Base-by-base conservation (phyloP, 441 rosid genomes). In the Gossypium lobatum region DNA sequence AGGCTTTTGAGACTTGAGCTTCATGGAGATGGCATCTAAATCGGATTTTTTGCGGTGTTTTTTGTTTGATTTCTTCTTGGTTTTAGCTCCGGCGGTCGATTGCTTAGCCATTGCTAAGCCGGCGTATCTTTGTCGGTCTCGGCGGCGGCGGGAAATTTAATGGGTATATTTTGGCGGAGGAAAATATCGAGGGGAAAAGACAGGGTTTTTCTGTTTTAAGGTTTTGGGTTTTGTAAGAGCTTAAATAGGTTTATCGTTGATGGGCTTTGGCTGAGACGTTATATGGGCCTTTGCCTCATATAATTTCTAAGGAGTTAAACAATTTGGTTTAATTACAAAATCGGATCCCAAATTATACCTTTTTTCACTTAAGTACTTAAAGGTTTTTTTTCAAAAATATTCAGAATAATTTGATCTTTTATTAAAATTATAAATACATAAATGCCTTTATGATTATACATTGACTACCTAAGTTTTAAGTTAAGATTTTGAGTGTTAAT, bases 1-100 rank as follows among this genome's bases (percentile, higher is more conserved):
- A 57, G 70, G 75, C 66, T 85, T 85, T 7, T 81, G 45, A 3
- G 88, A 59, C 58, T 83, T 86, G 65, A 75, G 77, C 82, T 89
- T 92, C 97, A 84, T 90, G 78, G 93, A 88, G 1, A 87, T 85
- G 3, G 85, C 80, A 11, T 82, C 78, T 0, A 95, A 89, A n/a
- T 85, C 91, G 0, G 80, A 13, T 54, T 21, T 95, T 67, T 80
- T 88, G 23, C 53, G 76, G 78, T 79, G 81, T 52, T 71, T 82
- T 76, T 82, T 82, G 62, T 76, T 76, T 46, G 79, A 77, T 70
- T 77, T 78, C 74, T 79, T 77, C 74, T 73, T 71, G 20, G 71
- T 14, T 71, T 80, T 71, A 34, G 65, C 37, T 8, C 63, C 81
- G 8, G 71, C 76, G 6, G 14, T 21, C 14, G 77, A 64, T 21